Evolutionary conservation across 768 basidiomycete species (phyloP), one percentile per base, ranked within the genome.

Genomic region (Lepiota venenata): DNA sequence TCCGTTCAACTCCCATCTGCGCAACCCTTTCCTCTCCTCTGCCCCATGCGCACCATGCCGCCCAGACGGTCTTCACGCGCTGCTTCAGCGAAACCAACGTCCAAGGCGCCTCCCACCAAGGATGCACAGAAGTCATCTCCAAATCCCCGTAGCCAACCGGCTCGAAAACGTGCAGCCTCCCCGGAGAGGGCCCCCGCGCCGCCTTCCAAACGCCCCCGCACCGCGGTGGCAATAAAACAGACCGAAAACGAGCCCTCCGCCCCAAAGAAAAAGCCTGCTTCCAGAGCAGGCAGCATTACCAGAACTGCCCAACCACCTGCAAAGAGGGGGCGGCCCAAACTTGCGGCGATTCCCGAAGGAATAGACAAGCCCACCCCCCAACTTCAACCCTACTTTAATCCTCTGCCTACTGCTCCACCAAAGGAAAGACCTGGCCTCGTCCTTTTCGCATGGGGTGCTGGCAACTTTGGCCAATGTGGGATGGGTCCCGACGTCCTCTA

Each of bases 391-490:
- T 85, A 84, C 57, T 79, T 87, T 63, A 88, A 87, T 60, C 72
- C 81, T 7, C 74, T 92, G 3, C 90, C 88, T 14, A 69, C 73
- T 6, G 77, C 83, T 25, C 80, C 82, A 8, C 64, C 73, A 44
- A 79, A 81, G 52, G 61, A 73, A 42, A 79, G 84, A 41, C 93
- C 92, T 16, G 76, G 85, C 32, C 78, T 83, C 12, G 78, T 86
- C 39, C 75, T 94, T 15, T 96, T 94, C 59, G 86, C 82, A 7
- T 98, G 91, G 82, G 96, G 96, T 6, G 85, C 87, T 10, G 94
- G 93, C 22, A 94, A 96, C 69, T 93, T 93, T 72, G 95, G 94
- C 27, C 95, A 98, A 69, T 88, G 97, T 63, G 97, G 95, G 29
- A 82, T 96, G 75, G 96, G 96, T 36, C 83, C 84, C 3, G 82